Conservation (phyloP, 73 alveolate genomes). For the Blepharisma stoltei region DNA sequence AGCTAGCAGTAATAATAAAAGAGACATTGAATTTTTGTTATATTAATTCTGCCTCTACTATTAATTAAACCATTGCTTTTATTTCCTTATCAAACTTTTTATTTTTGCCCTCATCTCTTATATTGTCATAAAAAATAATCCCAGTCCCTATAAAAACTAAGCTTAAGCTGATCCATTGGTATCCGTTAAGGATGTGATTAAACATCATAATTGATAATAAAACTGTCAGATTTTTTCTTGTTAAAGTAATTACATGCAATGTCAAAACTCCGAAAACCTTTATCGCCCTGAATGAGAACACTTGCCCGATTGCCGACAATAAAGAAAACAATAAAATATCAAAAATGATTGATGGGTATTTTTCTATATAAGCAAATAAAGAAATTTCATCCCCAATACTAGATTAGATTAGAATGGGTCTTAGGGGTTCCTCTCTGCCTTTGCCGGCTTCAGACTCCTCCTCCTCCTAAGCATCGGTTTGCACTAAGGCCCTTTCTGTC, state of each 20-base stretch:
- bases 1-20: no score
- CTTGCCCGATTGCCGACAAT: not conserved
- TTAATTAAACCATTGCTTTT: no score
- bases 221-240: not conserved
- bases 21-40: no score
- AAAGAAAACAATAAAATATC: not conserved
- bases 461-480: no score
- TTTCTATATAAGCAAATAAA: not conserved
- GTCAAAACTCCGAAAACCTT: not conserved
- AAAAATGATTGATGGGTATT: not conserved
- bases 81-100: no score
- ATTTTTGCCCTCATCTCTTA: no score
- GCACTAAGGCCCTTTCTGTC: no score
- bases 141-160: conserved; percentile 2
- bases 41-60: no score
- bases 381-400: not conserved
- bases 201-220: not conserved
- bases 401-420: not conserved
- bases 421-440: no score
- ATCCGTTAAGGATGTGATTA: not conserved
- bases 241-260: not conserved
- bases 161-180: not conserved
- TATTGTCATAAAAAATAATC: not conserved
- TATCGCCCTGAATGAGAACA: not conserved
- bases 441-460: no score